A percentile compares a stretch with the other conserved stretches of the same genome.
phyloP scores from a whole-genome alignment of 2,329 filamentous ascomycete species.

The Neoascochyta sp. region DNA sequence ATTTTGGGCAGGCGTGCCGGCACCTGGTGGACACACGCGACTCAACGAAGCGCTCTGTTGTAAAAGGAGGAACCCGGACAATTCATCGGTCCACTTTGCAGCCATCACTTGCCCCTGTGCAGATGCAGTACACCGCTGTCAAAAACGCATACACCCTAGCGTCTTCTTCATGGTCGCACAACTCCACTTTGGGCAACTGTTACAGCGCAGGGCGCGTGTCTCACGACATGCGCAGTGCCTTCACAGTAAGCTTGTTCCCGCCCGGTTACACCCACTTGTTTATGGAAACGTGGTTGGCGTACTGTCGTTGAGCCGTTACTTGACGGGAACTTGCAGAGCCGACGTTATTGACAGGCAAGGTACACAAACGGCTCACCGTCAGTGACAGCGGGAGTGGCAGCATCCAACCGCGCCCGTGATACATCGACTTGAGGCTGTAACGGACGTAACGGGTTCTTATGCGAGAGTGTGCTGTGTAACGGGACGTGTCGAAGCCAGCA shows the following conservation, averaged over 20 bases:
- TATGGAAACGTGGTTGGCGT: constrained; percentile 31
- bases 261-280: constrained; percentile 11
- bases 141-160: constrained; percentile 31
- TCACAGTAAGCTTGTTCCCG: constrained; percentile 18
- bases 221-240: constrained; percentile 20
- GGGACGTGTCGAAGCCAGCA: constrained; percentile 30
- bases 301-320: constrained; percentile 11
- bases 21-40: too few relatives aligned
- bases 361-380: constrained; percentile 14
- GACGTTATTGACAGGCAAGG: constrained; percentile 29
- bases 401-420: constrained; percentile 25
- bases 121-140: constrained; percentile 21
- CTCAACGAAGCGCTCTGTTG: too few relatives aligned
- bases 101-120: constrained; percentile 16
- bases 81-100: constrained; percentile 16
- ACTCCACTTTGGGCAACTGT: constrained; percentile 27
- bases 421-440: constrained; percentile 10
- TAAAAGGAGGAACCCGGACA: constrained; percentile 13
- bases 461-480: constrained; percentile 28
- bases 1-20: too few relatives aligned
- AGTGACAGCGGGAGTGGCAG: constrained; percentile 31
- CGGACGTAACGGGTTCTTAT: constrained; percentile 8
- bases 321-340: constrained; percentile 24
- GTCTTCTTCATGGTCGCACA: constrained; percentile 20
- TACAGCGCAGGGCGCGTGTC: constrained; percentile 32